phyloP scores from a whole-genome alignment of 1,284 basidiomycete species.

The Meripilus lineatus region DNA sequence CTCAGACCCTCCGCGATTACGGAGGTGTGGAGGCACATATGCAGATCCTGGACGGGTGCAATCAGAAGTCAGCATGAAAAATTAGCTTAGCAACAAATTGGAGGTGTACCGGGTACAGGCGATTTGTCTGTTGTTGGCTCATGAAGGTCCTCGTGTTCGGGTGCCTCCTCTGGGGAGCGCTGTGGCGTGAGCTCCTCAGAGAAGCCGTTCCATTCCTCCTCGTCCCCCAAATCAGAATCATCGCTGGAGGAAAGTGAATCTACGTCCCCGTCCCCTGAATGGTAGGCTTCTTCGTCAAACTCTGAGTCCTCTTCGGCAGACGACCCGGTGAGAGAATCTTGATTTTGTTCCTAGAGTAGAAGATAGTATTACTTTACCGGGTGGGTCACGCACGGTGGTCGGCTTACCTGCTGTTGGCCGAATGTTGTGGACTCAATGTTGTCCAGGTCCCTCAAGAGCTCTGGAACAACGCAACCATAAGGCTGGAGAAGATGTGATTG shows the following conservation, averaged over 20 bases:
- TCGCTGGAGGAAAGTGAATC: too few relatives aligned
- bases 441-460: conserved; percentile 24
- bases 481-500: neutral
- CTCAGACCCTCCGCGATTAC: conserved; percentile 36
- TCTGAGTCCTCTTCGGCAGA: conserved; percentile 11
- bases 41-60: conserved; percentile 25
- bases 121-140: conserved; percentile 3
- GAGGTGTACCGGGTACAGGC: neutral
- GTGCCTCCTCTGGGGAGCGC: conserved; percentile 5
- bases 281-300: conserved; percentile 10
- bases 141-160: neutral
- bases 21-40: conserved; percentile 65
- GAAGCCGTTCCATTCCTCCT: conserved; percentile 24
- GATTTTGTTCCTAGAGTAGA: neutral
- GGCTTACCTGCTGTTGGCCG: neutral
- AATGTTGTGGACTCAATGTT: conserved; percentile 18
- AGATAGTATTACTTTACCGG: too few relatives aligned
- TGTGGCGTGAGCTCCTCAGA: neutral
- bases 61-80: conserved; percentile 1
- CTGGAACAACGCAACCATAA: conserved; percentile 10
- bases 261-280: conserved; percentile 13
- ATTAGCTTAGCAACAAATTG: neutral
- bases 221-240: conserved; percentile 23
- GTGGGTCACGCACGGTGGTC: too few relatives aligned
- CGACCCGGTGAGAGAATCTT: neutral